Evolutionary conservation across 2,329 filamentous ascomycete genomes (phyloP), one percentile per base, ranked within the genome.

Genomic region (Stylonectria norvegica): DNA sequence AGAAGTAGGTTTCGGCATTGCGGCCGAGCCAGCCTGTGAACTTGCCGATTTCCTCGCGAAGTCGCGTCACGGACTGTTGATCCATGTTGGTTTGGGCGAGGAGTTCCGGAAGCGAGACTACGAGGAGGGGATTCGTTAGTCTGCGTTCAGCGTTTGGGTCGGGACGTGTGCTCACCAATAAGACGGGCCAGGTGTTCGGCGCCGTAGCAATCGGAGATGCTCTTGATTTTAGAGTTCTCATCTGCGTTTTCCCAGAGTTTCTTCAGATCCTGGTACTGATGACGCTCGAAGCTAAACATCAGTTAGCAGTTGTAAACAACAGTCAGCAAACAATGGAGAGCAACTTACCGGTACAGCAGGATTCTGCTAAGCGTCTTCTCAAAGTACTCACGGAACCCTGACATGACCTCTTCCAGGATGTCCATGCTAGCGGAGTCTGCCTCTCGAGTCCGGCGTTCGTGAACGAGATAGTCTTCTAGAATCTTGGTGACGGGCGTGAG

Each of bases 1-100:
- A 75, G 59, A 98, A 95, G 66, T 93, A 95, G 17, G 78, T 78
- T 42, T 79, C 74, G 11, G 83, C 81, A 56, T 91, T 81, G 53
- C 84, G 86, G 43, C 83, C 79, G 40, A 98, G 73, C 89, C 90
- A 98, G 38, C 80, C 75, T 9, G 85, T 88, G 65, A 98, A 83
- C 65, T 89, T 91, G 52, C 80, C 77, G 12, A 98, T 76, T 63
- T 98, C 93, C 57, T 96, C 89, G 10, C 89, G 84, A 18, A 97
- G 79, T 33, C 89, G 85, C 47, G 84, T 86, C 29, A 95, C 88
- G 3, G 89, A 90, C 62, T 95, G 89, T 38, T 85, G 76, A 59
- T 97, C 93, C 89, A 98, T 95, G 67, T 97, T 97, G 37, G 93
- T 98, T 63, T 98, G 93, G 4, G 90, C 90, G 47, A 97, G 83